Conservation (phyloP, 2,329 filamentous ascomycete species). For the Cladosporium oxysporum region DNA sequence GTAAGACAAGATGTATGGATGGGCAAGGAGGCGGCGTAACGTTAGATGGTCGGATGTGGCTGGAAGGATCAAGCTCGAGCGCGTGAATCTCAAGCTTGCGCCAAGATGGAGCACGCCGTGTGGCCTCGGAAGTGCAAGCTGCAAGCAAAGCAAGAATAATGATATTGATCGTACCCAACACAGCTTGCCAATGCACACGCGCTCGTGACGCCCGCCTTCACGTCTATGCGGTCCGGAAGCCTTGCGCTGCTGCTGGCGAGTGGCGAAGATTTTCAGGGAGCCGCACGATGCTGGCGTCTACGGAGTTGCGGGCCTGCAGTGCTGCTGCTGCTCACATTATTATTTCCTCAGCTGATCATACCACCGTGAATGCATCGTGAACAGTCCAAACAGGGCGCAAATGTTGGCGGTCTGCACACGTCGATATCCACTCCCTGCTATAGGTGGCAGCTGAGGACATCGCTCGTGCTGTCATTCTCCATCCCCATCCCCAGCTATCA, state of each 20-base stretch:
- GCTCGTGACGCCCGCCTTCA: slow-evolving; percentile 3
- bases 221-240: neutral
- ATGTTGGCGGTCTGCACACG: neutral
- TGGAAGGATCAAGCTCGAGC: slow-evolving; percentile 7
- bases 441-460: neutral
- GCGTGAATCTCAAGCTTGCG: slow-evolving; percentile 7
- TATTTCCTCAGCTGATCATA: neutral
- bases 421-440: neutral
- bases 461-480: neutral
- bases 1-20: no score
- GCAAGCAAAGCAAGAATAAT: neutral
- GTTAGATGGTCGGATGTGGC: neutral
- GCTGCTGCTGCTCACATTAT: neutral
- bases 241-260: neutral
- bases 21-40: no score
- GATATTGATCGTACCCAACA: neutral
- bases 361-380: neutral
- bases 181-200: neutral
- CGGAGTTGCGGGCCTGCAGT: slow-evolving; percentile 8
- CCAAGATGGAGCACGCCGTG: neutral
- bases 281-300: slow-evolving; percentile 4
- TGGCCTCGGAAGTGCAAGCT: neutral
- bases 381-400: neutral
- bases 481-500: neutral
- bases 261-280: neutral